Evolutionary conservation across 805 yeast species (phyloP).

Genomic region (Candida gorgasii): DNA sequence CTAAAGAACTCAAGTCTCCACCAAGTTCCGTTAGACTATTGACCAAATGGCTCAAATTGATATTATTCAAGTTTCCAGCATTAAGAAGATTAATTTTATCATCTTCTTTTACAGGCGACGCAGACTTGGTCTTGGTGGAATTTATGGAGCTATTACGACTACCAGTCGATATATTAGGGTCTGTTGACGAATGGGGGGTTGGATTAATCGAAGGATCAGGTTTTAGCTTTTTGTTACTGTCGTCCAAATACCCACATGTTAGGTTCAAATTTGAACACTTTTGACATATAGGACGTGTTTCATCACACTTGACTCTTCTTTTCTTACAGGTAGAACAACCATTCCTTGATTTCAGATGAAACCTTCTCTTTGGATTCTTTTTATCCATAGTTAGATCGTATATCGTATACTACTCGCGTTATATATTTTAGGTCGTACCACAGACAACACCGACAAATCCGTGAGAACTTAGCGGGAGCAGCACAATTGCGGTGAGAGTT

Average conservation of each 20-base stretch:
- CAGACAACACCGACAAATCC: not conserved
- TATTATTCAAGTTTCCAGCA: slow-evolving; percentile 43
- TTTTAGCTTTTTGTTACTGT: slow-evolving; percentile 1
- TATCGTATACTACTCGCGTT: slow-evolving; percentile 8
- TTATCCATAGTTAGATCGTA: slow-evolving; percentile 8
- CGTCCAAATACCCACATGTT: slow-evolving; percentile 60
- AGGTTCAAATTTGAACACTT: slow-evolving; percentile 81
- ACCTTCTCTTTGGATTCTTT: slow-evolving; percentile 60
- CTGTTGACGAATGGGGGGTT: not conserved
- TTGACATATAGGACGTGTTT: slow-evolving; percentile 71
- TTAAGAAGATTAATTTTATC: slow-evolving; percentile 18
- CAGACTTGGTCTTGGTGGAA: not conserved
- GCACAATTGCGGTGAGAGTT: not conserved
- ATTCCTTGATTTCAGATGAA: slow-evolving; percentile 82
- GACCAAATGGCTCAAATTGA: slow-evolving; percentile 44
- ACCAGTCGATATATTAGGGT: not conserved
- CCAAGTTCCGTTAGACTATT: slow-evolving; percentile 39
- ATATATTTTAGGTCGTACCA: not conserved
- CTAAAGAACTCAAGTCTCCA: slow-evolving; percentile 35
- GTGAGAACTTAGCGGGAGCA: not conserved
- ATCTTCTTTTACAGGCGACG: slow-evolving; percentile 1
- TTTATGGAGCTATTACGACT: not conserved
- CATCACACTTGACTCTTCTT: slow-evolving; percentile 93
- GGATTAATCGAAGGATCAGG: not conserved
- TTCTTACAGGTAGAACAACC: slow-evolving; percentile 91